Conservation (phyloP, 495 filamentous ascomycete genomes). For the Aspergillus kassunensis region DNA sequence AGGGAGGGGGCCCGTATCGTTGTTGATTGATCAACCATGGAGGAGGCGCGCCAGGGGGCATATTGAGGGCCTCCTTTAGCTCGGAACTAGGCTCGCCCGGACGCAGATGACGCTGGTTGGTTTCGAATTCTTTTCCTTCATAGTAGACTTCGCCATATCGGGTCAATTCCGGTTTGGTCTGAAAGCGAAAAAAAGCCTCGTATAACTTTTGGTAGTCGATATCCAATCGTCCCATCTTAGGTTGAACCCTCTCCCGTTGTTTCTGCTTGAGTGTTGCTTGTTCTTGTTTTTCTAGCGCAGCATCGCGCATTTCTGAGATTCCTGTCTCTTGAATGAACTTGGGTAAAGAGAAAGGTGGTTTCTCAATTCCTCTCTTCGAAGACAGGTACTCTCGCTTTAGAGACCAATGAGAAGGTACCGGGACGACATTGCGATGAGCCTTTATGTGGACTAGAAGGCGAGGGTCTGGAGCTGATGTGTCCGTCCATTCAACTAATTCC, state of each 20-base stretch:
- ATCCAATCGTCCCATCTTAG: conserved; percentile 95
- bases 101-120: conserved; percentile 82
- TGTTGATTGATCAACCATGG: conserved; percentile 98
- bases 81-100: conserved; percentile 89
- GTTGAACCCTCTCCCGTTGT: conserved; percentile 88
- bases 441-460: conserved; percentile 90
- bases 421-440: conserved; percentile 90
- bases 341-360: conserved; percentile 84
- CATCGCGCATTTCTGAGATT: conserved; percentile 96
- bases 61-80: conserved; percentile 88
- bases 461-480: conserved; percentile 88
- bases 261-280: conserved; percentile 89
- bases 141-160: conserved; percentile 97
- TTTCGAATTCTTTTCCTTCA: conserved; percentile 97
- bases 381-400: conserved; percentile 95
- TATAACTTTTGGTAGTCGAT: conserved; percentile 98
- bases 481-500: conserved; percentile 96
- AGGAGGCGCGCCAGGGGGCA: conserved; percentile 88
- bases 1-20: conserved; percentile 85
- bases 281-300: conserved; percentile 91
- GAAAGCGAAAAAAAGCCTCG: conserved; percentile 95
- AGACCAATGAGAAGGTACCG: conserved; percentile 90
- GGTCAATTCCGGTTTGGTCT: conserved; percentile 91
- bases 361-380: conserved; percentile 93
- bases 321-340: conserved; percentile 98